Evolutionary conservation across 1,284 basidiomycete genomes (phyloP).

Genomic region (Mixia osmundae): DNA sequence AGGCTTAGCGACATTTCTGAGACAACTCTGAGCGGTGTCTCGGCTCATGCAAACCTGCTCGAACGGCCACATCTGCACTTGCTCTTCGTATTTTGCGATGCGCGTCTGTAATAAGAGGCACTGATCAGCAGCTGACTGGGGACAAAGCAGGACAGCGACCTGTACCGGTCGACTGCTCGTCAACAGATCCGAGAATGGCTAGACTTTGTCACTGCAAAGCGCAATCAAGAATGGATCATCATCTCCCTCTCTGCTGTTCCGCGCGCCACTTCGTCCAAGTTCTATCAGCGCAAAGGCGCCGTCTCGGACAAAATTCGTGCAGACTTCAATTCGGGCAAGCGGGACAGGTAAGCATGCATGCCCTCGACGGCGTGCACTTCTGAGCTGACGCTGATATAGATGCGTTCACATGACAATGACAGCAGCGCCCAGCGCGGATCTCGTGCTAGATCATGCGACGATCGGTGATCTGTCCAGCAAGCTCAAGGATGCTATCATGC

Average conservation of each 20-base stretch:
- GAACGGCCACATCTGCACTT: slow-evolving; percentile 66
- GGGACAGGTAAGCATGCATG: slow-evolving; percentile 39
- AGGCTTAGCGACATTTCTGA: slow-evolving; percentile 11
- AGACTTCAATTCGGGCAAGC: slow-evolving; percentile 76
- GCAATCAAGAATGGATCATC: slow-evolving; percentile 47
- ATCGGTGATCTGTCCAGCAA: slow-evolving; percentile 78
- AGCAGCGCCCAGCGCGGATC: slow-evolving; percentile 15
- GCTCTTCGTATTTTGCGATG: slow-evolving; percentile 69
- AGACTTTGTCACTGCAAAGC: slow-evolving; percentile 28
- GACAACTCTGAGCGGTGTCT: too few species aligned
- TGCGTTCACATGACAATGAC: slow-evolving; percentile 42
- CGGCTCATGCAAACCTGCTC: slow-evolving; percentile 38
- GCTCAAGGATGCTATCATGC: slow-evolving; percentile 64
- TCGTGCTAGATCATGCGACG: slow-evolving; percentile 44
- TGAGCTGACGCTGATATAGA: slow-evolving; percentile 25
- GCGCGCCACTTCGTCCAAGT: slow-evolving; percentile 9
- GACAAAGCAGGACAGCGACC: slow-evolving; percentile 45
- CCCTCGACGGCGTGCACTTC: not conserved
- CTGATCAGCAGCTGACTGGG: not conserved
- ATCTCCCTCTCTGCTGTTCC: slow-evolving; percentile 49
- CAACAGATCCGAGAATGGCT: slow-evolving; percentile 86
- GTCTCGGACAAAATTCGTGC: slow-evolving; percentile 75
- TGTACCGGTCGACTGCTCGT: slow-evolving; percentile 49
- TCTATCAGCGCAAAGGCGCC: slow-evolving; percentile 39
- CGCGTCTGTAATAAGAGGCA: slow-evolving; percentile 20